These are phyloP conservation scores for Crucihimalaya himalaica DNA, from an alignment of 345 rosid genomes.

Conservation along the genomic window DNA sequence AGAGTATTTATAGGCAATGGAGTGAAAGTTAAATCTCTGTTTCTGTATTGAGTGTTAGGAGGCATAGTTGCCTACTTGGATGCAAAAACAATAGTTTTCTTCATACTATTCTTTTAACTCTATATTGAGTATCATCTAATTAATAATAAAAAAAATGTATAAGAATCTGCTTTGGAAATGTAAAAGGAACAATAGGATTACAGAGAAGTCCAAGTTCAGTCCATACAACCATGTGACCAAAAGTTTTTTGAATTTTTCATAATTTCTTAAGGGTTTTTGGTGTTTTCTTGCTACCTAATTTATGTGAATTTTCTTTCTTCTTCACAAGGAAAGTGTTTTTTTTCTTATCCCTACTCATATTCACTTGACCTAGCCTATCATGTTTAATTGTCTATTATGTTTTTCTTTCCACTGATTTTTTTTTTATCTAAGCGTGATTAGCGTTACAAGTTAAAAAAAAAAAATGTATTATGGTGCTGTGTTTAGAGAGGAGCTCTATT, in stretches of 20 bases:
- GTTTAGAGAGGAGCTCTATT: too few relatives aligned
- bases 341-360: background rate
- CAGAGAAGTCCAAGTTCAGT: conserved; percentile 48
- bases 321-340: conserved; percentile 32
- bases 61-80: conserved; percentile 42
- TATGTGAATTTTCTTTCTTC: conserved; percentile 25
- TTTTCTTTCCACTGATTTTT: background rate
- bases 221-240: conserved; percentile 47
- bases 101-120: conserved; percentile 8
- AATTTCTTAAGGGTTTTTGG: conserved; percentile 11
- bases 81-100: conserved; percentile 30
- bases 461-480: too few relatives aligned
- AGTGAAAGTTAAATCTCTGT: background rate
- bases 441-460: too few relatives aligned
- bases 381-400: conserved; percentile 5
- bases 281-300: conserved; percentile 39
- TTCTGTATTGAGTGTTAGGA: conserved; percentile 1
- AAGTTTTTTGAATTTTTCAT: conserved; percentile 29
- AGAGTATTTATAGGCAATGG: conserved; percentile 48
- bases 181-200: conserved; percentile 30
- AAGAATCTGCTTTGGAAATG: conserved; percentile 42
- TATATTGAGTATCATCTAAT: background rate
- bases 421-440: background rate
- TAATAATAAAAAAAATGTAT: background rate
- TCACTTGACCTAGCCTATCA: conserved; percentile 23